These are phyloP conservation scores for Ascochyta clinopodiicola DNA, from an alignment of 2,329 filamentous ascomycete species.

Conservation along the genomic window DNA sequence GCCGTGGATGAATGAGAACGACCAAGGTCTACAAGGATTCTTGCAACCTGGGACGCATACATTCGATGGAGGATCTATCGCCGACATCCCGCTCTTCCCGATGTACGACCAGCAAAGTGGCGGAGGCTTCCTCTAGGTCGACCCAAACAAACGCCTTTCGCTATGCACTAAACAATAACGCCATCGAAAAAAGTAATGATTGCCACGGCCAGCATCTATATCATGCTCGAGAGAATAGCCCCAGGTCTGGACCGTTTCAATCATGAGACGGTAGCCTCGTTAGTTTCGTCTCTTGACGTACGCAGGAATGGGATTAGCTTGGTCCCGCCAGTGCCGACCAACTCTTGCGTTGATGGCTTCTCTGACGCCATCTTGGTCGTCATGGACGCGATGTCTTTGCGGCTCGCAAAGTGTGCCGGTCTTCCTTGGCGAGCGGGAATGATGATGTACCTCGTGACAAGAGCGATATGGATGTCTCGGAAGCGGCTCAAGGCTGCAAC, in stretches of 20 bases:
- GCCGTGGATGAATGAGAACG: constrained; percentile 40
- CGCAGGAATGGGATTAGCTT: constrained; percentile 61
- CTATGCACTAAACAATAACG: constrained; percentile 2
- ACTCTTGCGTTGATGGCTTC: constrained; percentile 44
- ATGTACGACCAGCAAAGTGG: constrained; percentile 37
- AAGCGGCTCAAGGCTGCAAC: constrained; percentile 55
- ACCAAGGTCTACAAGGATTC: constrained; percentile 40
- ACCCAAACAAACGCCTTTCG: constrained; percentile 1
- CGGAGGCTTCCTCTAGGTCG: constrained; percentile 15
- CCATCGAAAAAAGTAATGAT: not conserved
- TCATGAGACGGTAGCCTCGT: constrained; percentile 43
- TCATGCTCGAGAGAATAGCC: not conserved
- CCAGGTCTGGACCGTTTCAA: not conserved
- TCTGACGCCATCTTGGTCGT: constrained; percentile 49
- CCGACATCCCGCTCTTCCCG: constrained; percentile 42
- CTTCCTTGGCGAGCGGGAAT: constrained; percentile 47
- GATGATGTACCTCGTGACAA: constrained; percentile 62
- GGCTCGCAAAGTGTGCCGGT: constrained; percentile 27
- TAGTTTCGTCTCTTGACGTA: constrained; percentile 60
- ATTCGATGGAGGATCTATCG: constrained; percentile 36
- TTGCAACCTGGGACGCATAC: constrained; percentile 41
- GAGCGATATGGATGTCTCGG: constrained; percentile 59
- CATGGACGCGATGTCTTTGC: constrained; percentile 54
- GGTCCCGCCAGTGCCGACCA: constrained; percentile 61
- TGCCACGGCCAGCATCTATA: not conserved